Base-by-base conservation (phyloP, 2,329 filamentous ascomycete species). In the Alternaria novae-zelandiae region DNA sequence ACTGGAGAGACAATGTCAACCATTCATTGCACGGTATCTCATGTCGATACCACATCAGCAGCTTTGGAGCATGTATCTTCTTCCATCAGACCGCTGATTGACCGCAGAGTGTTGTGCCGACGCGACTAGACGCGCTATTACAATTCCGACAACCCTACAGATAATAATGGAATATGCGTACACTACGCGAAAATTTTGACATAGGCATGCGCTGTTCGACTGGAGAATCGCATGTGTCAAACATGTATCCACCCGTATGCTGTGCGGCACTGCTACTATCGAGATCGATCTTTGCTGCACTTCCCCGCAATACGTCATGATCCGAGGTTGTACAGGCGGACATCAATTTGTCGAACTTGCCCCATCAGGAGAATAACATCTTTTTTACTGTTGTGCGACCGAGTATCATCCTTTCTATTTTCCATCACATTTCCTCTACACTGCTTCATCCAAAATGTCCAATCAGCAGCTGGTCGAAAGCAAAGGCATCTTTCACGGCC, bases 401-500 rank as follows among this genome's bases (percentile, higher is more conserved):
- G 2, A 17, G 36, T 4, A n/a, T 3, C 3, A 3, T 49, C 1
- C 9, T 32, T 15, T n/a, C 2, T 6, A 3, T 32, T 12, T 11
- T 10, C 20, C 21, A 15, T 12, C 21, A 12, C n/a, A 12, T 13
- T 6, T 23, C 17, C 0, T 8, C 20, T 12, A 63, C 43, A 12
- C 11, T 6, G 13, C 21, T n/a, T 17, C 17, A 32, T 41, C 20
- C 21, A 68, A 26, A 0, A 75, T 73, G 71, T 69, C 69, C 6
- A 66, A 67, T 10, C 70, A 75, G 45, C 71, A 74, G 54, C 54
- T 50, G 3, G 70, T 77, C 30, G 69, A 77, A 26, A 65, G 66
- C 46, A 67, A 73, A 63, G 83, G 82, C 65, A 86, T 87, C 63
- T 86, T 82, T 70, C 83, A 84, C 69, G 84, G 82, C 60, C 79